Evolutionary conservation across 345 rosid genomes (phyloP).

Genomic region (Salix arbutifolia): DNA sequence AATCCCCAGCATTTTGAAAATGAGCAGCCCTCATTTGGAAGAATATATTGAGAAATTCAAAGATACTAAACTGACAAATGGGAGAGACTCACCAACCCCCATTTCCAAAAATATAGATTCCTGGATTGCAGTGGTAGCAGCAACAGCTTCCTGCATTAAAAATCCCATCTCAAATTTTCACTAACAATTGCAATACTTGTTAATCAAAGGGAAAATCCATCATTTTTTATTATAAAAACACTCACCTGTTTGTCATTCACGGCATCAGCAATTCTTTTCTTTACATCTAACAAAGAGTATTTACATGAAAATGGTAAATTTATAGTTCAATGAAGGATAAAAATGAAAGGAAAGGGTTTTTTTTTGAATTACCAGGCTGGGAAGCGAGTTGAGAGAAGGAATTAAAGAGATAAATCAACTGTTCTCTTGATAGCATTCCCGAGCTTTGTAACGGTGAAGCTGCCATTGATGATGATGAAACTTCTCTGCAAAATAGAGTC

Average conservation of each 20-base stretch:
- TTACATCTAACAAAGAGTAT: slow-evolving; percentile 46
- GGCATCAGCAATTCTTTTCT: slow-evolving; percentile 71
- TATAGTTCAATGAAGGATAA: not conserved
- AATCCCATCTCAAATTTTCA: not conserved
- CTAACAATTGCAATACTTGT: not conserved
- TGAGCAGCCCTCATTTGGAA: not conserved
- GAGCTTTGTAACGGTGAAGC: slow-evolving; percentile 32
- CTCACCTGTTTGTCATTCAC: slow-evolving; percentile 68
- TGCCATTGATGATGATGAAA: not conserved
- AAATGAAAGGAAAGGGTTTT: not conserved
- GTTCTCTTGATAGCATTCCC: slow-evolving; percentile 61
- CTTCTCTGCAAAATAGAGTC: not conserved
- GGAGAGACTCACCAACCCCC: slow-evolving; percentile 57
- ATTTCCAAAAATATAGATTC: slow-evolving; percentile 73
- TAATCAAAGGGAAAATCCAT: not conserved
- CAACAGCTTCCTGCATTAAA: slow-evolving; percentile 68
- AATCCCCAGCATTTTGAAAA: not conserved
- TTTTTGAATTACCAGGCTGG: slow-evolving; percentile 43
- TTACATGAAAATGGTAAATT: too few relatives aligned
- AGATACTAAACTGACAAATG: not conserved
- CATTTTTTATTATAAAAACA: not conserved
- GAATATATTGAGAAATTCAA: not conserved
- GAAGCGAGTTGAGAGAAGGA: slow-evolving; percentile 59
- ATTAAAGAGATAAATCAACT: slow-evolving; percentile 61
- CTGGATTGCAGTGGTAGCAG: slow-evolving; percentile 67